These are phyloP conservation scores for Calocybe indica DNA, from an alignment of 768 basidiomycete genomes.

Conservation along the genomic window DNA sequence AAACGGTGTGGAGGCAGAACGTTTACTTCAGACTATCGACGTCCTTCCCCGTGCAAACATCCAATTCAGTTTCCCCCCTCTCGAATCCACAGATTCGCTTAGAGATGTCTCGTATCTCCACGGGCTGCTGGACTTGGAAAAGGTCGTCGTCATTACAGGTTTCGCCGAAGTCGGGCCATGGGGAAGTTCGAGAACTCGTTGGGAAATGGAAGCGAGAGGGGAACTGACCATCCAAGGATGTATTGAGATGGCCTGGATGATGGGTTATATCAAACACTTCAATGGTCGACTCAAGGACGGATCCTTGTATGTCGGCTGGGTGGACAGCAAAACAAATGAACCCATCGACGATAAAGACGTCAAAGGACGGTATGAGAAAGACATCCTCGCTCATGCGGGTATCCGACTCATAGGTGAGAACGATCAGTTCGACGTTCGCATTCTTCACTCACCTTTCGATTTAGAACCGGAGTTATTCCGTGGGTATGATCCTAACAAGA, in stretches of 20 bases:
- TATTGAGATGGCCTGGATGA: conserved; percentile 99
- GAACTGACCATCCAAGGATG: conserved; percentile 96
- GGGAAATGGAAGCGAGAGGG: conserved; percentile 99
- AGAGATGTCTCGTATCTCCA: conserved; percentile 73
- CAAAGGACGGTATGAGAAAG: conserved; percentile 88
- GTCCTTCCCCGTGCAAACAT: conserved; percentile 98
- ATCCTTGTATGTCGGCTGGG: conserved; percentile 95
- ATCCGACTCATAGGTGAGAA: conserved; percentile 86
- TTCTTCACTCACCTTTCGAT: conserved; percentile 7
- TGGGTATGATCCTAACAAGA: conserved; percentile 96
- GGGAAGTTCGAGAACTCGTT: conserved; percentile 96
- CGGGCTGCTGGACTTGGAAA: conserved; percentile 91
- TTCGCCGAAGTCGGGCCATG: conserved; percentile 98
- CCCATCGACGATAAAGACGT: conserved; percentile 99
- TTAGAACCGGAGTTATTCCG: conserved; percentile 96
- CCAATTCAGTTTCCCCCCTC: conserved; percentile 87
- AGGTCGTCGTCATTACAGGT: conserved; percentile 93
- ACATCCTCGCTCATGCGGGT: conserved; percentile 86
- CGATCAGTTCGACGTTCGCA: background rate
- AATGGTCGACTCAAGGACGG: conserved; percentile 94
- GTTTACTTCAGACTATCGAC: conserved; percentile 85
- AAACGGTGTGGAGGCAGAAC: conserved; percentile 88
- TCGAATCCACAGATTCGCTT: conserved; percentile 69
- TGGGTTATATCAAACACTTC: conserved; percentile 98
- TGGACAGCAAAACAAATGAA: conserved; percentile 87